Evolutionary conservation across 345 rosid species (phyloP).

Genomic region (Populus pruinosa): DNA sequence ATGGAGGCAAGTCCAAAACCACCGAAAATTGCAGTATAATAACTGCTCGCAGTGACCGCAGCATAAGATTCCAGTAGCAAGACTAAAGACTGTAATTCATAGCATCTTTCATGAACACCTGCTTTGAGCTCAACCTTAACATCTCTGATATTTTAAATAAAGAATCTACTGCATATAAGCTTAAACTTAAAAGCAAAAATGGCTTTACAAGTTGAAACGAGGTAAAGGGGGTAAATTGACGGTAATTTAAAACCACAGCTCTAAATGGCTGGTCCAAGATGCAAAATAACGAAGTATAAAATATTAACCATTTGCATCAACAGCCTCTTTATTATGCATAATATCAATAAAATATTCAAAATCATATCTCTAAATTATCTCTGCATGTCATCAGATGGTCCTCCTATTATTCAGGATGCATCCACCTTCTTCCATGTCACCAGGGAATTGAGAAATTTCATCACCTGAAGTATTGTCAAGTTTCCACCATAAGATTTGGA

Average conservation of each 20-base stretch:
- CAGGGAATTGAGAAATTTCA: conserved; percentile 70
- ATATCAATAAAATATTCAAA: neutral
- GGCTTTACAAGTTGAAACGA: neutral
- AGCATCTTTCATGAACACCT: too few relatives aligned
- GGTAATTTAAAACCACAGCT: neutral
- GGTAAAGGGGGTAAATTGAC: neutral
- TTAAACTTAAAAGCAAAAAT: neutral
- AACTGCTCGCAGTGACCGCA: neutral
- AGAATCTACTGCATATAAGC: neutral
- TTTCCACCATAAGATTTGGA: neutral
- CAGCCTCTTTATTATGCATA: neutral
- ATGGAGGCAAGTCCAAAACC: too few relatives aligned
- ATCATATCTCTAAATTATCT: neutral
- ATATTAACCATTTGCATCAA: neutral
- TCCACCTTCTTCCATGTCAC: conserved; percentile 49
- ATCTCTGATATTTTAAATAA: neutral
- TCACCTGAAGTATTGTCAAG: conserved; percentile 47
- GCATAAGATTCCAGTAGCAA: neutral
- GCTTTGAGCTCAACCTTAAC: neutral
- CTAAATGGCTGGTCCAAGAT: neutral
- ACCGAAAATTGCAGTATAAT: too few relatives aligned
- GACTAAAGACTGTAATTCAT: too few relatives aligned
- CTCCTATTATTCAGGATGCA: neutral
- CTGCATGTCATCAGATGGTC: conserved; percentile 2
- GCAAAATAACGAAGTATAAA: neutral